These are phyloP conservation scores for Apiospora pterosperma DNA, from an alignment of 2,329 filamentous ascomycete species.

Conservation along the genomic window DNA sequence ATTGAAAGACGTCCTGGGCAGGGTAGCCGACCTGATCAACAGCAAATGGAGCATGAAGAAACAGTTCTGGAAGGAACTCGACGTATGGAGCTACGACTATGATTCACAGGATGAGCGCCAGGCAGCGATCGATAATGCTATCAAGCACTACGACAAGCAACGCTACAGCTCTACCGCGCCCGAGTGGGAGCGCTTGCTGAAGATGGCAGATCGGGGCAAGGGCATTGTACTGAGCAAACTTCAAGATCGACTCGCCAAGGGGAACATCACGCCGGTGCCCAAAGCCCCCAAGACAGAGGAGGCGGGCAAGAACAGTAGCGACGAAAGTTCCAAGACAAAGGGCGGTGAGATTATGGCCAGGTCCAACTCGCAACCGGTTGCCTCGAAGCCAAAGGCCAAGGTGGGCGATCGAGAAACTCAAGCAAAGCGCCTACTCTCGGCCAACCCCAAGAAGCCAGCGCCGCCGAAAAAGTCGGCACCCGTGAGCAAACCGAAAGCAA, in stretches of 20 bases:
- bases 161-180: conserved; percentile 52
- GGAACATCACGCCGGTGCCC: conserved; percentile 41
- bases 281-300: conserved; percentile 42
- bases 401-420: conserved; percentile 49
- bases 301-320: conserved; percentile 38
- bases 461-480: conserved; percentile 37
- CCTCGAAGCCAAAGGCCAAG: conserved; percentile 53
- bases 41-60: conserved; percentile 54
- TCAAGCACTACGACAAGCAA: conserved; percentile 57
- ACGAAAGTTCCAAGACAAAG: conserved; percentile 32
- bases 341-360: conserved; percentile 44
- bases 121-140: conserved; percentile 57
- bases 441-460: conserved; percentile 34
- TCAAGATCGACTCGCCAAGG: conserved; percentile 55
- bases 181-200: conserved; percentile 60
- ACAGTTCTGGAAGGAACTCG: conserved; percentile 59
- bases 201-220: conserved; percentile 54
- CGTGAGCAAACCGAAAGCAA: conserved; percentile 39
- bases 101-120: conserved; percentile 51
- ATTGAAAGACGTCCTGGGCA: conserved; percentile 51
- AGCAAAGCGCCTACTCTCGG: conserved; percentile 51
- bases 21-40: conserved; percentile 49
- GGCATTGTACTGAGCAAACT: conserved; percentile 61
- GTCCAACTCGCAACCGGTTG: conserved; percentile 48
- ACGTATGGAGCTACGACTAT: conserved; percentile 62